Percentiles rank a stretch among this genome's conserved stretches.
Evolutionary conservation across 2,329 filamentous ascomycete genomes (phyloP).

Genomic region (Periconia sp.): DNA sequence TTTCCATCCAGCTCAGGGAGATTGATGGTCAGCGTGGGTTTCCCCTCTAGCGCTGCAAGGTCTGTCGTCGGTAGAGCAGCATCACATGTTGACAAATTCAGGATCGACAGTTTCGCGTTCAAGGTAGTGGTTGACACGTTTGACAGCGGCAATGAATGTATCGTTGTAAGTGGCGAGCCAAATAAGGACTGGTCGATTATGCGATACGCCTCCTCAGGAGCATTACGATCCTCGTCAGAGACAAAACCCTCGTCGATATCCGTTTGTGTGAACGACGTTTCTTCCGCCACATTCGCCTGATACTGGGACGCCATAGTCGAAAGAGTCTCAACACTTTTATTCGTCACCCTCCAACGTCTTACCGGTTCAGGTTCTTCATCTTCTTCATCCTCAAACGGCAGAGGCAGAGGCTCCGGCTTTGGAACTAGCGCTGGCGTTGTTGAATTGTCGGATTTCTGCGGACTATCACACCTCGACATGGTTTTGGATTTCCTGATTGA

Average conservation of each 20-base stretch:
- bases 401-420: background rate
- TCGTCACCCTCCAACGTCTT: conserved; percentile 18
- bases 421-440: conserved; percentile 7
- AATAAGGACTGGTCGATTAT: conserved; percentile 28
- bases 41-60: background rate
- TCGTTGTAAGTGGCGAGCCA: conserved; percentile 11
- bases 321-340: conserved; percentile 20
- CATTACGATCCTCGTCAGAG: conserved; percentile 5
- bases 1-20: background rate
- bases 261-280: background rate
- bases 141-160: background rate
- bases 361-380: conserved; percentile 10
- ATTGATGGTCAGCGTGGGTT: background rate
- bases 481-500: conserved; percentile 9
- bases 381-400: conserved; percentile 2
- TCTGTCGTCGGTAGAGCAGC: background rate
- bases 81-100: background rate
- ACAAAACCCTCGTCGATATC: conserved; percentile 8
- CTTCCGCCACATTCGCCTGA: conserved; percentile 20
- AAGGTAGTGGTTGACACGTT: background rate
- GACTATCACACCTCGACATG: conserved; percentile 10
- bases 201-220: conserved; percentile 14
- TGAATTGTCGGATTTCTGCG: conserved; percentile 15
- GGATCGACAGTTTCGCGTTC: background rate
- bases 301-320: conserved; percentile 30